phyloP scores from a whole-genome alignment of 306 rosid genomes.

The Casuarina cunninghamiana region DNA sequence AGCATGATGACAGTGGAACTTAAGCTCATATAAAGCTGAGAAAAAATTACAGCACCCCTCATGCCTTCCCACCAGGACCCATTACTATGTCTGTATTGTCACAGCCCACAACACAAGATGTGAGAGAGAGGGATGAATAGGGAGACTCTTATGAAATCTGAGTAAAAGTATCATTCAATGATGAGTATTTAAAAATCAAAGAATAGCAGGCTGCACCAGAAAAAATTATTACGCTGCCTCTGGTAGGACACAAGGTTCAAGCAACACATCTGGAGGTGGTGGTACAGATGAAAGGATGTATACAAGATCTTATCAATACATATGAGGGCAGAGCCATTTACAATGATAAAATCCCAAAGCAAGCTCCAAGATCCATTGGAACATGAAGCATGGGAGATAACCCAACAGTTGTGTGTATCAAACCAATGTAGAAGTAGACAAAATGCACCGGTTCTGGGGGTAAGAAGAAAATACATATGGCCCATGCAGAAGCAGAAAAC shows the following conservation, averaged over 20 bases:
- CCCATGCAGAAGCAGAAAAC: not conserved
- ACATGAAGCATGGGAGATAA: not conserved
- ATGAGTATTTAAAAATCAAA: not conserved
- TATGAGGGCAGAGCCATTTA: not conserved
- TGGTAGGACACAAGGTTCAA: not conserved
- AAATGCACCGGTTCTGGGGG: not conserved
- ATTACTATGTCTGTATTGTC: not conserved
- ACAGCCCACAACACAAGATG: not conserved
- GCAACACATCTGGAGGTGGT: not conserved
- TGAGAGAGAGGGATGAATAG: not conserved
- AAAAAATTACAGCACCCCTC: constrained; percentile 2
- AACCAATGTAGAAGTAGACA: not conserved
- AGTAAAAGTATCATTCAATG: not conserved
- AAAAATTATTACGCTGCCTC: not conserved
- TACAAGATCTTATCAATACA: not conserved
- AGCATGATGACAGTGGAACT: not conserved
- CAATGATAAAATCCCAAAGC: not conserved
- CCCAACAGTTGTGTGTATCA: not conserved
- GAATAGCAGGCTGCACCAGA: not conserved
- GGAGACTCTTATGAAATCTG: not conserved
- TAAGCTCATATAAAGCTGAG: not conserved
- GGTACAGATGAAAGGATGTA: not conserved
- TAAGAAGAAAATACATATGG: not conserved
- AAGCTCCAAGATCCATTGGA: not conserved
- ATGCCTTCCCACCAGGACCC: not conserved